Conservation (phyloP, 2,329 filamentous ascomycete species). For the Alternaria consortialis region DNA sequence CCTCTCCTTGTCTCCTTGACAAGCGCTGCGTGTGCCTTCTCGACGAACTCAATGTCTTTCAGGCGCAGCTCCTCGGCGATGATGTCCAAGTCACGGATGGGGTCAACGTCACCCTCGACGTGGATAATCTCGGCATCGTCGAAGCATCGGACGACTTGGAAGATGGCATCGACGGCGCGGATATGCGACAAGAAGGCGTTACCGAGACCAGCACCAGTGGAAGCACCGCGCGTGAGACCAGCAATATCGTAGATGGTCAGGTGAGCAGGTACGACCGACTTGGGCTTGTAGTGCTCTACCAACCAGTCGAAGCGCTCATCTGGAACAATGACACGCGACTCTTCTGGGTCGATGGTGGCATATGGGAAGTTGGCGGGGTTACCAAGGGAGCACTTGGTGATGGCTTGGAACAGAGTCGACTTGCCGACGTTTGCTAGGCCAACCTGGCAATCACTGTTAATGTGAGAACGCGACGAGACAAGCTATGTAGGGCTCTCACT, state of each 20-base stretch:
- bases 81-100: conserved; percentile 90
- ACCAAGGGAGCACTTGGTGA: conserved; percentile 96
- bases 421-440: conserved; percentile 99
- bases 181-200: conserved; percentile 99
- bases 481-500: conserved; percentile 66
- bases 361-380: conserved; percentile 99
- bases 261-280: conserved; percentile 95
- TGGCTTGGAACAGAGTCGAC: conserved; percentile 99
- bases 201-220: conserved; percentile 95
- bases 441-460: conserved; percentile 71
- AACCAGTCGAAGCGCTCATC: conserved; percentile 98
- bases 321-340: conserved; percentile 95
- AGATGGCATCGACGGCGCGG: conserved; percentile 96
- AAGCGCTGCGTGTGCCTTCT: conserved; percentile 91
- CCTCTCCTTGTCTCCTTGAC: conserved; percentile 95
- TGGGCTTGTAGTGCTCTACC: conserved; percentile 95
- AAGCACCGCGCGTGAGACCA: conserved; percentile 93
- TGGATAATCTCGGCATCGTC: conserved; percentile 99
- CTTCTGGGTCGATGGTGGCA: conserved; percentile 98
- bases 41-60: conserved; percentile 98
- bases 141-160: conserved; percentile 96
- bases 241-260: conserved; percentile 99
- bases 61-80: conserved; percentile 95
- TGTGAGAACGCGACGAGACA: conserved; percentile 47
- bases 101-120: conserved; percentile 98